phyloP scores from a whole-genome alignment of 805 yeast species.

The Candida railenensis region DNA sequence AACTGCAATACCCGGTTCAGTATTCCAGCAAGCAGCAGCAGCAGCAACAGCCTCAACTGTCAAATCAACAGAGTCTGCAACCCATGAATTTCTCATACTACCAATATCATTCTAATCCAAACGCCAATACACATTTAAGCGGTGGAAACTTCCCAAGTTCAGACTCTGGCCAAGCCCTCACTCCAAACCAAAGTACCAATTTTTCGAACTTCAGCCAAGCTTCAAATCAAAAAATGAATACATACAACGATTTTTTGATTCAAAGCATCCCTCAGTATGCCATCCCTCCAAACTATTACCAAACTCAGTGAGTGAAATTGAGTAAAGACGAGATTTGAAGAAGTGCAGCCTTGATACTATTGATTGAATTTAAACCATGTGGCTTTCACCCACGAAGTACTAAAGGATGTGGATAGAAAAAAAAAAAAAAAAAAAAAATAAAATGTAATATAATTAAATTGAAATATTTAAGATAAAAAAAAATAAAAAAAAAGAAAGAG shows the following conservation, averaged over 20 bases:
- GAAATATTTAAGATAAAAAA: neutral
- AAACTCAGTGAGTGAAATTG: neutral
- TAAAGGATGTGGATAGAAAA: no score
- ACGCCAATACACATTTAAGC: neutral
- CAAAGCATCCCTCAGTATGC: neutral
- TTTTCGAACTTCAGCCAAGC: neutral
- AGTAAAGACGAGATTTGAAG: neutral
- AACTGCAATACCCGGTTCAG: neutral
- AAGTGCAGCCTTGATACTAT: no score
- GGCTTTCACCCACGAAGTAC: no score
- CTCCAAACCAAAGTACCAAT: neutral
- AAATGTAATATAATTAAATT: no score
- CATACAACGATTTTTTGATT: slow-evolving; percentile 1
- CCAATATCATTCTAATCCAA: neutral
- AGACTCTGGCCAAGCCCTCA: neutral
- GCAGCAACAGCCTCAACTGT: slow-evolving; percentile 4
- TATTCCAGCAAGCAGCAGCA: slow-evolving; percentile 3
- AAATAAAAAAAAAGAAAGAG: neutral
- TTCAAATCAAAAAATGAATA: slow-evolving; percentile 1
- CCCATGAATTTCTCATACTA: neutral
- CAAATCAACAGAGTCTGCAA: neutral
- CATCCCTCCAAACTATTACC: neutral
- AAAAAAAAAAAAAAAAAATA: no score
- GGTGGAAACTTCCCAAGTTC: neutral
- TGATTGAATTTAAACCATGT: no score